Conservation (phyloP, 805 yeast genomes). For the Kuraishia molischiana region DNA sequence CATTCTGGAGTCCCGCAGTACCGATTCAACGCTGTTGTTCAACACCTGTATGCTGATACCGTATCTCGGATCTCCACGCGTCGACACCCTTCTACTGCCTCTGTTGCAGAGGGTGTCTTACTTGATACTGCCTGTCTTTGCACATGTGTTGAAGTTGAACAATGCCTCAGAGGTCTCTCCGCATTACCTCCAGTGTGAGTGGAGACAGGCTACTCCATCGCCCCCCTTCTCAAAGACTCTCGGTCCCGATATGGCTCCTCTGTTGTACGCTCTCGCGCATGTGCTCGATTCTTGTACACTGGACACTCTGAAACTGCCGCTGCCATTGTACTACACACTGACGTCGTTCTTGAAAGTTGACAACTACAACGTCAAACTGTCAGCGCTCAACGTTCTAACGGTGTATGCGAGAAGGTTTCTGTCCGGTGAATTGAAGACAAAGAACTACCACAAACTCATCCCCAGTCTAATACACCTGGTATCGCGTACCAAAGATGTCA, state of each 20-base stretch:
- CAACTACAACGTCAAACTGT: slow-evolving; percentile 13
- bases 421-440: slow-evolving; percentile 6
- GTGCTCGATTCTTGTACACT: slow-evolving; percentile 6
- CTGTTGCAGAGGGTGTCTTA: slow-evolving; percentile 13
- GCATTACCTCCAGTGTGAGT: slow-evolving; percentile 10
- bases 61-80: slow-evolving; percentile 8
- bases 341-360: slow-evolving; percentile 15
- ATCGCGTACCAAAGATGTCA: slow-evolving; percentile 9
- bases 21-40: slow-evolving; percentile 10
- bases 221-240: slow-evolving; percentile 11
- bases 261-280: slow-evolving; percentile 15
- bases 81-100: slow-evolving; percentile 11
- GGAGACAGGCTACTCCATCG: slow-evolving; percentile 8
- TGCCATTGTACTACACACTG: slow-evolving; percentile 16
- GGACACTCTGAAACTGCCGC: slow-evolving; percentile 8
- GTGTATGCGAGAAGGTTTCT: slow-evolving; percentile 13
- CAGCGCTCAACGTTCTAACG: slow-evolving; percentile 17
- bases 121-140: slow-evolving; percentile 12
- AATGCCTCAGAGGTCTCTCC: slow-evolving; percentile 6
- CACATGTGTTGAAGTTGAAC: slow-evolving; percentile 9
- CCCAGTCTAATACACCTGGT: slow-evolving; percentile 14
- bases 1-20: slow-evolving; percentile 5
- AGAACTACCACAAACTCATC: slow-evolving; percentile 13
- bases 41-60: slow-evolving; percentile 16
- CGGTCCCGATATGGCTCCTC: slow-evolving; percentile 13